Percentiles rank a stretch among this genome's conserved stretches.
Conservation (phyloP, 768 basidiomycete genomes). For the Obba rivulosa region DNA sequence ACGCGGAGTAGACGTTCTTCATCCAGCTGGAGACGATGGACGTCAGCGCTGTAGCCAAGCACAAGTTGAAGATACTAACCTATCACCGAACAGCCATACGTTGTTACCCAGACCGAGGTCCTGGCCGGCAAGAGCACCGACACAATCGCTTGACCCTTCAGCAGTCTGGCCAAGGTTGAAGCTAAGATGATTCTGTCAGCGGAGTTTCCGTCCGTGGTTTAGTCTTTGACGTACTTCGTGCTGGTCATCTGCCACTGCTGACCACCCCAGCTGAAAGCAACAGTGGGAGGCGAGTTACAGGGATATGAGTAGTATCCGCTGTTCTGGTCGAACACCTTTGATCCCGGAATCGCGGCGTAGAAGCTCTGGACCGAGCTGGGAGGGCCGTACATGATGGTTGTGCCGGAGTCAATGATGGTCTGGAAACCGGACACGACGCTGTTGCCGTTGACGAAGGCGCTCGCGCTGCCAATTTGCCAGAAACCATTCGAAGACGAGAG, state of each 20-base stretch:
- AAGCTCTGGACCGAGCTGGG: constrained; percentile 10
- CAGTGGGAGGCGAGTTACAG: constrained; percentile 1
- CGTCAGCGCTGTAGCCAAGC: neutral
- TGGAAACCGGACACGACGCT: constrained; percentile 3
- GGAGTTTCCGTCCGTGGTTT: neutral
- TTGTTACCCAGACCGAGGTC: constrained; percentile 12
- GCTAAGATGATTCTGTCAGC: neutral
- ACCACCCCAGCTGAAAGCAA: constrained; percentile 15
- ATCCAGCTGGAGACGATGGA: constrained; percentile 18
- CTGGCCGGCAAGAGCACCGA: constrained; percentile 15
- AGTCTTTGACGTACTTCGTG: constrained; percentile 2
- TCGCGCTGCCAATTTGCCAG: constrained; percentile 9
- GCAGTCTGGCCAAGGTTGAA: constrained; percentile 11
- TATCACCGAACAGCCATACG: constrained; percentile 16
- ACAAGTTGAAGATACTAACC: constrained; percentile 1
- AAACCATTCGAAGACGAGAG: constrained; percentile 10
- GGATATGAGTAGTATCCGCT: constrained; percentile 17
- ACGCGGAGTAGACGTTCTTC: constrained; percentile 29
- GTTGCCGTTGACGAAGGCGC: constrained; percentile 6
- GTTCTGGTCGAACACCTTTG: constrained; percentile 4
- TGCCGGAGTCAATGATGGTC: constrained; percentile 24
- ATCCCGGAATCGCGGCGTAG: constrained; percentile 16
- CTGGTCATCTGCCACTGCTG: constrained; percentile 7
- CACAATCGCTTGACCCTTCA: constrained; percentile 5
- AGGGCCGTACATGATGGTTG: constrained; percentile 23